Percentiles rank a stretch among this genome's conserved stretches.
phyloP scores from a whole-genome alignment of 2,329 filamentous ascomycete species.

The Huntiella decipiens region DNA sequence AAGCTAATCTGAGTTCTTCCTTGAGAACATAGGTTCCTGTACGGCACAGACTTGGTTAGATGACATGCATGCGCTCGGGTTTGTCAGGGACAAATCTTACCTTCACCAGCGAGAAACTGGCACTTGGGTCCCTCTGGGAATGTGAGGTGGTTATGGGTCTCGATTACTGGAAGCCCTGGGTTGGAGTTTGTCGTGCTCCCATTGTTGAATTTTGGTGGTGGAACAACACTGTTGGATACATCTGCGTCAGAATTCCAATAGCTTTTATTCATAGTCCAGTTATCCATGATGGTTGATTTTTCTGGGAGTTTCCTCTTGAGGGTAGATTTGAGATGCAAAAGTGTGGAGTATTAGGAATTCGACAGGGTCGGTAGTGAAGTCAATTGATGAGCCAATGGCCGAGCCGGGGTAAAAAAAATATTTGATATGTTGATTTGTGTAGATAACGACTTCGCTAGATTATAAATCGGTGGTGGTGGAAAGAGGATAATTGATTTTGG shows the following conservation, averaged over 20 bases:
- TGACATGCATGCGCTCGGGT: background rate
- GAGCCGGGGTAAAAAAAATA: background rate
- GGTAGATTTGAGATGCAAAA: background rate
- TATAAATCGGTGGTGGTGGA: background rate
- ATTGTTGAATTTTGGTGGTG: slow-evolving; percentile 61
- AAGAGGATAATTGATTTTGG: background rate
- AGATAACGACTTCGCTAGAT: background rate
- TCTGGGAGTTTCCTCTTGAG: background rate
- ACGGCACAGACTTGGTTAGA: background rate
- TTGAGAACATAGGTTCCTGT: slow-evolving; percentile 74
- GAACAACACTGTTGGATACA: slow-evolving; percentile 45
- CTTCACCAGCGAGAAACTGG: slow-evolving; percentile 86
- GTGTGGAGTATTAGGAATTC: background rate
- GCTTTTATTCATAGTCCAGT: slow-evolving; percentile 7
- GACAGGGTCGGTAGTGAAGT: background rate
- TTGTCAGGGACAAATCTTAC: slow-evolving; percentile 23
- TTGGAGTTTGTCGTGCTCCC: slow-evolving; percentile 53
- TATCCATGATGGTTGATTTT: slow-evolving; percentile 4
- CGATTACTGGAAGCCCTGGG: slow-evolving; percentile 54
- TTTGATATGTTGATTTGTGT: background rate
- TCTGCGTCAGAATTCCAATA: slow-evolving; percentile 10
- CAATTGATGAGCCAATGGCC: background rate
- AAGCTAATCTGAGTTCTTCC: slow-evolving; percentile 82
- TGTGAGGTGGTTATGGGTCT: slow-evolving; percentile 79
- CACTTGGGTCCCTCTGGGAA: slow-evolving; percentile 68